phyloP scores from a whole-genome alignment of 352 stramenopile species.

The Pythium myriotylum region DNA sequence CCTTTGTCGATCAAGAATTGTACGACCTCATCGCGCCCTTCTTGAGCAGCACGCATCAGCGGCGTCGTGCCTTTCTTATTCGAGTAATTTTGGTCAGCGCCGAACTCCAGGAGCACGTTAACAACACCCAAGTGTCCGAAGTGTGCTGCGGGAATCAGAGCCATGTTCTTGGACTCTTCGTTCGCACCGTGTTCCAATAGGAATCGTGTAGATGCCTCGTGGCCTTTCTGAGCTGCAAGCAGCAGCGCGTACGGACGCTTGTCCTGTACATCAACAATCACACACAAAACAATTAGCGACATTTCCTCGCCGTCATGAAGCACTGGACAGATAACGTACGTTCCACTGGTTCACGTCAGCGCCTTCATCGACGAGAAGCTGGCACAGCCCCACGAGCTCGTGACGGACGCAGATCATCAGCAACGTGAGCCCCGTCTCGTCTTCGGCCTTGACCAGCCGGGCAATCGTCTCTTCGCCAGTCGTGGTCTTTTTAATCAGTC shows the following conservation, averaged over 20 bases:
- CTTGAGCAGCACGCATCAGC: conserved; percentile 85
- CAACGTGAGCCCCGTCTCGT: conserved; percentile 81
- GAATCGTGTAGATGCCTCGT: conserved; percentile 70
- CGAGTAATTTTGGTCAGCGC: conserved; percentile 78
- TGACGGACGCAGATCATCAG: conserved; percentile 81
- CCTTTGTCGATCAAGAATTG: conserved; percentile 73
- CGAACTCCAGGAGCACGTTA: conserved; percentile 64
- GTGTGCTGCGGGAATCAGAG: conserved; percentile 81
- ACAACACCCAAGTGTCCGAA: conserved; percentile 83
- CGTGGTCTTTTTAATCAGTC: conserved; percentile 51
- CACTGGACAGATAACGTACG: conserved; percentile 54
- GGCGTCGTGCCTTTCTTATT: conserved; percentile 89
- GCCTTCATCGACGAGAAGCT: conserved; percentile 64
- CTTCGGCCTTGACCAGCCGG: conserved; percentile 56
- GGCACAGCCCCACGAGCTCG: conserved; percentile 57
- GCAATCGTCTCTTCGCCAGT: conserved; percentile 55
- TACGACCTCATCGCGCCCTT: conserved; percentile 80
- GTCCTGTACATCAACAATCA: conserved; percentile 35
- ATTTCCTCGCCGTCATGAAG: neutral
- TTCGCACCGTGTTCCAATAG: conserved; percentile 68
- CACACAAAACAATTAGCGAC: neutral
- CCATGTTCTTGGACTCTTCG: conserved; percentile 85
- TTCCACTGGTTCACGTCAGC: conserved; percentile 85
- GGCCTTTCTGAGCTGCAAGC: conserved; percentile 83
- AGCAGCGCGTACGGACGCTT: conserved; percentile 81